Conservation (phyloP, 202 grass and related monocot species). For the Bolboschoenoplectus hybrid region DNA sequence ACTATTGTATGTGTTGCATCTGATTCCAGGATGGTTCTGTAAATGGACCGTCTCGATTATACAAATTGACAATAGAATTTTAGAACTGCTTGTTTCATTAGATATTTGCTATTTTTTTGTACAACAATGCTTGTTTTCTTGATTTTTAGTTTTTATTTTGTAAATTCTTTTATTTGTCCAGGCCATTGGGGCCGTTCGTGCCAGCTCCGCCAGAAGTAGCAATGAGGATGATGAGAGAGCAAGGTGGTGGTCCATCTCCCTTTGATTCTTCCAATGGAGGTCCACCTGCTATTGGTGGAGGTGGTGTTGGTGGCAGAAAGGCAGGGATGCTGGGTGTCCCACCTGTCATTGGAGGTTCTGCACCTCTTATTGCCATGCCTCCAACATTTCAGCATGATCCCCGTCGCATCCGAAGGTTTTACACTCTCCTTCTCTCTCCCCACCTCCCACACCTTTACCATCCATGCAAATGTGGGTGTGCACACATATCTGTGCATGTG, state of each 20-base stretch:
- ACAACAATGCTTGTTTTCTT: too few relatives aligned
- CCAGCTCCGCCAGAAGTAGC: slow-evolving; percentile 98
- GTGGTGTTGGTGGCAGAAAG: slow-evolving; percentile 39
- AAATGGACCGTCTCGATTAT: neutral
- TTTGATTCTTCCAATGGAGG: slow-evolving; percentile 72
- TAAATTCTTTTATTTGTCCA: slow-evolving; percentile 27
- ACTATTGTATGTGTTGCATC: neutral
- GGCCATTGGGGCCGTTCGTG: slow-evolving; percentile 94
- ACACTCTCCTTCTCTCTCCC: neutral
- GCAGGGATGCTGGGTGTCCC: slow-evolving; percentile 55
- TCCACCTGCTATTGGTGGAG: slow-evolving; percentile 48
- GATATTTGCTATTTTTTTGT: neutral
- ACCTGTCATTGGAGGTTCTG: slow-evolving; percentile 41
- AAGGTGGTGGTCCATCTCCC: slow-evolving; percentile 55
- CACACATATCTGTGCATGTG: neutral
- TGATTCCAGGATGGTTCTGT: neutral
- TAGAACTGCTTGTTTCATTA: slow-evolving; percentile 1
- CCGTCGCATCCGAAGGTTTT: slow-evolving; percentile 81
- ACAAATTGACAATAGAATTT: neutral
- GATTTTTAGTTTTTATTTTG: slow-evolving; percentile 38
- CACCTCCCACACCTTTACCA: neutral
- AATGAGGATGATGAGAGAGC: slow-evolving; percentile 96
- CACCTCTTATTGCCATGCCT: slow-evolving; percentile 85
- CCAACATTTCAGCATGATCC: slow-evolving; percentile 86
- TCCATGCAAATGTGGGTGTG: neutral